Conservation (phyloP, 2,329 filamentous ascomycete species). For the Dothideomycetes sp. region DNA sequence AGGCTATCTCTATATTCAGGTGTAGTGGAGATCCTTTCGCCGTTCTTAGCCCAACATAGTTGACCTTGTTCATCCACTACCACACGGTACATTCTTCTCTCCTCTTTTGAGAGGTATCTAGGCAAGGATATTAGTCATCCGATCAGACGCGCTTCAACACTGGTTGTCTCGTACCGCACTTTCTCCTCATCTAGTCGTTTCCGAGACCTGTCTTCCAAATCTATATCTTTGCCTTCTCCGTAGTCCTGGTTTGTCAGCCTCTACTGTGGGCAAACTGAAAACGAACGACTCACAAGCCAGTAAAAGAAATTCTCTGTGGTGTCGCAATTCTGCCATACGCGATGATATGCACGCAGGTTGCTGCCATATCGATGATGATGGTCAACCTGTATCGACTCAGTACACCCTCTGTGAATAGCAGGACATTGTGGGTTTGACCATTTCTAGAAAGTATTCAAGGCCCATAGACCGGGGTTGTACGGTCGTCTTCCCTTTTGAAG, state of each 20-base stretch:
- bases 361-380: constrained; percentile 78
- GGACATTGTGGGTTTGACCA: constrained; percentile 49
- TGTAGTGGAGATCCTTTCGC: constrained; percentile 64
- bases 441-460: constrained; percentile 72
- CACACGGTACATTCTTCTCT: constrained; percentile 71
- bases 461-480: constrained; percentile 56
- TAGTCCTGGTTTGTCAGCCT: too few relatives aligned
- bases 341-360: constrained; percentile 71
- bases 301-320: constrained; percentile 88
- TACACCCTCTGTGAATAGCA: too few relatives aligned
- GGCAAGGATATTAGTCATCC: too few relatives aligned
- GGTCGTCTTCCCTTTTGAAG: too few relatives aligned
- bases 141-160: too few relatives aligned
- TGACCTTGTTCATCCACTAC: constrained; percentile 62
- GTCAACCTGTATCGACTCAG: constrained; percentile 17
- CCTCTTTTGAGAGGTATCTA: constrained; percentile 77
- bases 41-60: constrained; percentile 82
- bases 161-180: too few relatives aligned
- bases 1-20: constrained; percentile 68
- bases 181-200: constrained; percentile 65
- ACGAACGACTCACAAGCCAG: too few relatives aligned
- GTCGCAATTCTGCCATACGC: constrained; percentile 66
- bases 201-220: constrained; percentile 61
- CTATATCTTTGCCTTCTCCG: constrained; percentile 60
- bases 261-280: too few relatives aligned